Base-by-base conservation (phyloP, 2,329 filamentous ascomycete species). In the Pleoardoris graminearum region DNA sequence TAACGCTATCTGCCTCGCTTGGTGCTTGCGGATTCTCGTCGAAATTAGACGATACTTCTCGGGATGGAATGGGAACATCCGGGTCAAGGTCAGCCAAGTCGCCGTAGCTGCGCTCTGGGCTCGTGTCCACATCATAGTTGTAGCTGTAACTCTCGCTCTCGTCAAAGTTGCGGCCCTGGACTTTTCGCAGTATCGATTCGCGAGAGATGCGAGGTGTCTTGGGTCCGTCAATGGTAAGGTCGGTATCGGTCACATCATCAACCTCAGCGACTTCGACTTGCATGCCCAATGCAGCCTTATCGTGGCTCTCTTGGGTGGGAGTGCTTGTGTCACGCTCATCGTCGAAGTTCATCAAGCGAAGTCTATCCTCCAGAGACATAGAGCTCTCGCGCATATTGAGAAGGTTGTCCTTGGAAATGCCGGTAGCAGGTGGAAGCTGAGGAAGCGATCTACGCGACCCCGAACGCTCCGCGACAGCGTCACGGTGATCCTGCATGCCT, bases 151-250 rank as follows among this genome's bases (percentile, higher is more conserved):
- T 55, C 7, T 77, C 72, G 7, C 74, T 73, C 7, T 77, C 73
- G 17, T 85, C 82, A 38, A 82, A 78, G 42, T 77, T 78, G 55
- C 73, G 77, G 70, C 72, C 90, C 69, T 94, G 90, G 50, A 97
- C 87, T 57, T 93, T 91, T 48, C 90, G 87, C 63, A 97, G 79
- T 62, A 97, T 97, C 0, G 92, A 96, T 70, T 97, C 94, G 32
- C 93, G 85, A 7, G 93, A 97, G 67, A 97, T 96, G 49, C 88
- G 88, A 10, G 89, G 90, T 12, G 88, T 76, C 59, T 88, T 80
- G 62, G 87, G 88, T 52, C 86, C 83, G 7, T 72, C 67, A 45
- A 59, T 35, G 10, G 55, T 55, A 19, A 68, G 42, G 33, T 70
- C 68, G n/a, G 57, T 63, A 27, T 67, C 71, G 14, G 70, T 72